phyloP scores from a whole-genome alignment of 2,329 filamentous ascomycete species.

The Paecilomyces niveus region DNA sequence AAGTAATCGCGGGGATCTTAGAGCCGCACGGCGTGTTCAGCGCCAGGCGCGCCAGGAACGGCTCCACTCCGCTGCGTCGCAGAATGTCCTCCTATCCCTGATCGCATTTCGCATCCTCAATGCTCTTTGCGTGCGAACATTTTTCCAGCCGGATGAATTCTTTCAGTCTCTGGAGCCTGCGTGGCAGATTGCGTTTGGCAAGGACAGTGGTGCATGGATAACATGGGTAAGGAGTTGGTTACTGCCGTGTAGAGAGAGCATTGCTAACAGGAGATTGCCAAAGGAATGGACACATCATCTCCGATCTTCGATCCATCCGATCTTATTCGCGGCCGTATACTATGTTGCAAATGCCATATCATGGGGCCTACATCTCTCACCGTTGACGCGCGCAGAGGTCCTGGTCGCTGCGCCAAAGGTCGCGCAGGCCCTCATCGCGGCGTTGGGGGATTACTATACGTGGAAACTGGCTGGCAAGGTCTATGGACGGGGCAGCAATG shows the following conservation, averaged over 20 bases:
- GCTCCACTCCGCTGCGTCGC: slow-evolving; percentile 2
- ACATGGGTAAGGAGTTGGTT: slow-evolving; percentile 67
- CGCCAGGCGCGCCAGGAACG: background rate
- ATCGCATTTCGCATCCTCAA: slow-evolving; percentile 72
- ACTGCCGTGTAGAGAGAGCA: slow-evolving; percentile 2
- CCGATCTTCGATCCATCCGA: slow-evolving; percentile 85
- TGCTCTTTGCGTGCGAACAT: slow-evolving; percentile 71
- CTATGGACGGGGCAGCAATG: slow-evolving; percentile 59
- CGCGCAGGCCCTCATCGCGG: slow-evolving; percentile 70
- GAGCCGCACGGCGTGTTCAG: background rate
- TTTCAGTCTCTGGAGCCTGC: slow-evolving; percentile 94
- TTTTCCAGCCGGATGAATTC: slow-evolving; percentile 98
- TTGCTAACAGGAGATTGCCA: slow-evolving; percentile 2
- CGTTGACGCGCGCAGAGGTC: slow-evolving; percentile 54
- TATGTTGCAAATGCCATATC: slow-evolving; percentile 53
- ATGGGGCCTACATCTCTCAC: slow-evolving; percentile 46
- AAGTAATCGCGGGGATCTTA: background rate
- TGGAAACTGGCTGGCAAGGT: slow-evolving; percentile 72
- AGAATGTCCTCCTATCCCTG: slow-evolving; percentile 31
- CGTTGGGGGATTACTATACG: slow-evolving; percentile 75
- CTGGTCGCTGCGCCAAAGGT: slow-evolving; percentile 67
- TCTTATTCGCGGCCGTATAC: slow-evolving; percentile 74
- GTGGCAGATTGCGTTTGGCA: slow-evolving; percentile 80
- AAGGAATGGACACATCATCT: slow-evolving; percentile 91
- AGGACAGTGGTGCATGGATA: slow-evolving; percentile 73